A percentile compares a stretch with the other conserved stretches of the same genome.
phyloP scores from a whole-genome alignment of 2,329 filamentous ascomycete species.

The Fusarium keratoplasticum region DNA sequence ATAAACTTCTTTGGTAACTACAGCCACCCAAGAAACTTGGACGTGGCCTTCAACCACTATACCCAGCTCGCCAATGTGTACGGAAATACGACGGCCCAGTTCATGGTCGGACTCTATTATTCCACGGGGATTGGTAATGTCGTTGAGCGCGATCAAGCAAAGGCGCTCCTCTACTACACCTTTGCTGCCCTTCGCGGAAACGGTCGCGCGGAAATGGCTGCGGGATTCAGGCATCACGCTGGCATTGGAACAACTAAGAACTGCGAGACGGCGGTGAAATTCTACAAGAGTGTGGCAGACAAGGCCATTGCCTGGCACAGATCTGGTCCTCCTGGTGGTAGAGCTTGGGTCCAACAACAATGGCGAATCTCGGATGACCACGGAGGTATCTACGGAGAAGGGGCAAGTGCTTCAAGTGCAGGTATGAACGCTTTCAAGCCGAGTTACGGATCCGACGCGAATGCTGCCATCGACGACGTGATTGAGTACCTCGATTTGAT shows the following conservation, averaged over 20 bases:
- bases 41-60: constrained; percentile 84
- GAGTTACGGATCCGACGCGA: constrained; percentile 79
- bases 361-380: constrained; percentile 90
- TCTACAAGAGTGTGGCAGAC: constrained; percentile 94
- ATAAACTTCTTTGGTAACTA: constrained; percentile 98
- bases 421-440: constrained; percentile 83
- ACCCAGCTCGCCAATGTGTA: constrained; percentile 78
- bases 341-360: constrained; percentile 79
- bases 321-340: constrained; percentile 90
- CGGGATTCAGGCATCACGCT: constrained; percentile 85
- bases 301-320: constrained; percentile 91
- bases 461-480: constrained; percentile 91
- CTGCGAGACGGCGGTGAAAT: constrained; percentile 85
- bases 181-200: constrained; percentile 89
- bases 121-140: constrained; percentile 88
- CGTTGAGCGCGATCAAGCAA: constrained; percentile 88
- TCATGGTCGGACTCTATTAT: constrained; percentile 97
- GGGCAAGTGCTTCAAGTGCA: constrained; percentile 89
- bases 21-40: constrained; percentile 85
- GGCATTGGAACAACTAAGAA: constrained; percentile 88
- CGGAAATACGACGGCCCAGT: constrained; percentile 92
- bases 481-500: constrained; percentile 93
- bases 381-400: constrained; percentile 94
- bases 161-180: constrained; percentile 92
- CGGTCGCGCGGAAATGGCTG: constrained; percentile 90